Evolutionary conservation across 768 basidiomycete genomes (phyloP), one percentile per base, ranked within the genome.

Genomic region (Lentinula lateritia): DNA sequence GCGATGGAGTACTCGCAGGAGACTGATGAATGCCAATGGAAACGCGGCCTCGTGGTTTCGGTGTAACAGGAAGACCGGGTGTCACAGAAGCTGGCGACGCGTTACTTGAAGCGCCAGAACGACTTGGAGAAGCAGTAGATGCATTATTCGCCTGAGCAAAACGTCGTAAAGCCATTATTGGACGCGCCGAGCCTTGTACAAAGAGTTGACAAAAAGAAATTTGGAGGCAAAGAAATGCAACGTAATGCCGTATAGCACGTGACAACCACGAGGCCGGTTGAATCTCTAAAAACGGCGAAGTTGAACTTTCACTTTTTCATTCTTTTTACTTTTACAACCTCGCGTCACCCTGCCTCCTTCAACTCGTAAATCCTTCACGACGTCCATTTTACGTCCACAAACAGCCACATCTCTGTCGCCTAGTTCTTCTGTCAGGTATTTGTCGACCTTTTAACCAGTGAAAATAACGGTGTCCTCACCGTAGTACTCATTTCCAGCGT

Each of bases 341-440:
- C 42, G 61, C 63, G 60, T 64, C 64, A 65, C 55, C 62, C 62
- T 63, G 38, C 48, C 55, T 53, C 58, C 58, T 39, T 59, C 58
- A 46, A 59, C 58, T 48, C 58, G 58, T 50, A 59, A 59, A 59
- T 59, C 58, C 34, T 61, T 61, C 75, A 77, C 83, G 74, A 86
- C 90, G 84, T 89, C 91, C 72, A 85, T 84, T 67, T 77, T 84
- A 73, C 83, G 82, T 66, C 71, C 79, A 23, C 71, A 71, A 59
- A 83, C 88, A 60, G 76, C 83, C 61, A 84, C 85, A 68, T 89
- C 89, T 82, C 80, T 92, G 82, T 91, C 91, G 83, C 88, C 90
- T 61, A 80, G 78, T 72, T 79, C 79, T 64, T 82, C 80, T 64
- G 76, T 80, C 66, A 81, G 80, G 80, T 81, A 65, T 48, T 48